Conservation (phyloP, 768 basidiomycete species). For the Daedalea quercina region DNA sequence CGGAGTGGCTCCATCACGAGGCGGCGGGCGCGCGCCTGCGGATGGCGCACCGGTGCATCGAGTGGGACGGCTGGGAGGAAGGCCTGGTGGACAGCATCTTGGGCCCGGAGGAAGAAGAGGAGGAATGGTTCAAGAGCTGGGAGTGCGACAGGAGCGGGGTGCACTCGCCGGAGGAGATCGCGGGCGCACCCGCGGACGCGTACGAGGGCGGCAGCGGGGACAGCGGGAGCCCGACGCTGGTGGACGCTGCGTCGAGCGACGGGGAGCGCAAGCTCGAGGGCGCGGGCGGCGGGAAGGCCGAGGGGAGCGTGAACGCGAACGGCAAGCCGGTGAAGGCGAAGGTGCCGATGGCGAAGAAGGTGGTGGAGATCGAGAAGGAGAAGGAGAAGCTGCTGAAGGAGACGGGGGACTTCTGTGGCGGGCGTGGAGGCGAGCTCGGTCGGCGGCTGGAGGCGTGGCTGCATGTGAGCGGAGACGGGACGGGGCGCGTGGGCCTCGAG, state of each 20-base stretch:
- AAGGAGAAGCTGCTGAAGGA: slow-evolving; percentile 64
- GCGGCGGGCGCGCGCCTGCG: slow-evolving; percentile 57
- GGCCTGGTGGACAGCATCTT: slow-evolving; percentile 71
- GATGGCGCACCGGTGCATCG: slow-evolving; percentile 72
- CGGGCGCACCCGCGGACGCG: slow-evolving; percentile 6
- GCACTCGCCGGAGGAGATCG: slow-evolving; percentile 1
- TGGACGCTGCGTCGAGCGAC: slow-evolving; percentile 10
- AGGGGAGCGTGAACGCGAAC: slow-evolving; percentile 2
- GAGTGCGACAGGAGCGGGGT: slow-evolving; percentile 1
- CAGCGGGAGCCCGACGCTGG: neutral
- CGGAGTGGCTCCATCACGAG: slow-evolving; percentile 75
- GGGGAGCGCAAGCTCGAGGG: slow-evolving; percentile 2
- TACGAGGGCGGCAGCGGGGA: slow-evolving; percentile 1
- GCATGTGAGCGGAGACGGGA: slow-evolving; percentile 20
- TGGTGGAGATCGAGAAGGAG: slow-evolving; percentile 53
- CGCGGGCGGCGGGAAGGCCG: neutral
- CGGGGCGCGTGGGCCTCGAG: slow-evolving; percentile 20
- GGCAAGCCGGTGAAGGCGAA: slow-evolving; percentile 7
- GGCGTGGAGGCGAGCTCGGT: slow-evolving; percentile 73
- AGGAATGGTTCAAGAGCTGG: slow-evolving; percentile 58
- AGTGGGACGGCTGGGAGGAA: slow-evolving; percentile 93
- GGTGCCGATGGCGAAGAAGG: slow-evolving; percentile 38
- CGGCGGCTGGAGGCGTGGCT: slow-evolving; percentile 72
- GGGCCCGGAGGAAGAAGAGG: slow-evolving; percentile 63
- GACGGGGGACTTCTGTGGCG: slow-evolving; percentile 74